Evolutionary conservation across 2,329 filamentous ascomycete genomes (phyloP).

Genomic region (Tympanopsis confertula): DNA sequence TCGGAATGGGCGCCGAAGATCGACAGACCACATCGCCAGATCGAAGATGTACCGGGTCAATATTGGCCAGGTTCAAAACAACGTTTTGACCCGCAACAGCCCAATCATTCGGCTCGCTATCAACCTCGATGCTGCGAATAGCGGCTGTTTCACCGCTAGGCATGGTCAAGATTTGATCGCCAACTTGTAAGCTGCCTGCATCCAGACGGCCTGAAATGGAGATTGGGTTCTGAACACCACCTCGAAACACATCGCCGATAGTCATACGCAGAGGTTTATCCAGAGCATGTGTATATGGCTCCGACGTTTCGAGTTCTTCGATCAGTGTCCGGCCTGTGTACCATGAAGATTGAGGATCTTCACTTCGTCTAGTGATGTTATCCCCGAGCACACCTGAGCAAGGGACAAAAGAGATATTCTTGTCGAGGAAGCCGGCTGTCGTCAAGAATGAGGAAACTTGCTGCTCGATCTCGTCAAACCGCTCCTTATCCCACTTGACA

Average conservation of each 20-base stretch:
- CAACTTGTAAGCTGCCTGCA: slow-evolving; percentile 70
- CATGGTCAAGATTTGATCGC: slow-evolving; percentile 68
- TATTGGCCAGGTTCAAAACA: slow-evolving; percentile 70
- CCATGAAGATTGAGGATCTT: slow-evolving; percentile 55
- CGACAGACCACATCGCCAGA: slow-evolving; percentile 81
- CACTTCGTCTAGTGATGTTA: slow-evolving; percentile 59
- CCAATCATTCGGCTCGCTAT: slow-evolving; percentile 68
- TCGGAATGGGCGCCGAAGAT: slow-evolving; percentile 52
- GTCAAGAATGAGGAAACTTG: slow-evolving; percentile 76
- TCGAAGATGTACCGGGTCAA: slow-evolving; percentile 72
- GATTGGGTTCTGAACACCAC: slow-evolving; percentile 66
- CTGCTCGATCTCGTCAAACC: slow-evolving; percentile 75
- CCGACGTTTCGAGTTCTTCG: slow-evolving; percentile 73
- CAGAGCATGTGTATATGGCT: slow-evolving; percentile 59
- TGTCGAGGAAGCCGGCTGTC: slow-evolving; percentile 68
- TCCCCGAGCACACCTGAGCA: slow-evolving; percentile 82
- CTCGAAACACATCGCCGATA: slow-evolving; percentile 76
- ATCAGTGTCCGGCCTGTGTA: slow-evolving; percentile 71
- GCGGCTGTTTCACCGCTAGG: slow-evolving; percentile 72
- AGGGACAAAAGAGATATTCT: slow-evolving; percentile 77
- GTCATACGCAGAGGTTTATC: slow-evolving; percentile 75
- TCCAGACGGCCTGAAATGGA: slow-evolving; percentile 82
- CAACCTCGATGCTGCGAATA: slow-evolving; percentile 71
- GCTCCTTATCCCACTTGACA: slow-evolving; percentile 67
- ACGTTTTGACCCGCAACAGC: slow-evolving; percentile 85